These are phyloP conservation scores for Paraphaeosphaeria sporulosa DNA, from an alignment of 2,329 filamentous ascomycete genomes.

Conservation along the genomic window DNA sequence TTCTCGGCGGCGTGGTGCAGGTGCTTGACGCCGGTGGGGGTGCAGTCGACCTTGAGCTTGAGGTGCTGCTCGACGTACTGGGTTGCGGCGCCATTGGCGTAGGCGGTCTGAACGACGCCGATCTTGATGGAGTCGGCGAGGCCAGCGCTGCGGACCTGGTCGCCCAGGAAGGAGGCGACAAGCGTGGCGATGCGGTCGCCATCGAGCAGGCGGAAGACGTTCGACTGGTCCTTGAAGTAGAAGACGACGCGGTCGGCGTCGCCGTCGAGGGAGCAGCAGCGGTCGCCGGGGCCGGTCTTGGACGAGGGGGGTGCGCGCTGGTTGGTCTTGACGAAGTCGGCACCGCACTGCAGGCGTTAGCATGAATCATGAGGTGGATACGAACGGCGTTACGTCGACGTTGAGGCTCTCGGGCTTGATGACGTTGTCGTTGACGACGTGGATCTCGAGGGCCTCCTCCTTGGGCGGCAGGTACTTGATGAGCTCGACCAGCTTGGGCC, in stretches of 20 bases:
- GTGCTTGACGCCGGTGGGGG: slow-evolving; percentile 95
- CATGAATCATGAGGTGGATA: not conserved
- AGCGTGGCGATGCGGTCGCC: slow-evolving; percentile 97
- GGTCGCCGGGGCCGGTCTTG: slow-evolving; percentile 76
- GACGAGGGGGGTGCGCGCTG: slow-evolving; percentile 87
- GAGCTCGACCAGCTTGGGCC: slow-evolving; percentile 85
- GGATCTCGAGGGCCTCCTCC: slow-evolving; percentile 76
- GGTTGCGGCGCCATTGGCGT: slow-evolving; percentile 95
- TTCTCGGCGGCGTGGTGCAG: slow-evolving; percentile 95
- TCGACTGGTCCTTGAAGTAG: slow-evolving; percentile 86
- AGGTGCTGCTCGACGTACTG: slow-evolving; percentile 89
- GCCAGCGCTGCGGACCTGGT: slow-evolving; percentile 81
- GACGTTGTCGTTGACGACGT: slow-evolving; percentile 91
- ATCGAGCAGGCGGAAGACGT: slow-evolving; percentile 89
- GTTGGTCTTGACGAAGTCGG: slow-evolving; percentile 97
- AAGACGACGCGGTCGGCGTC: slow-evolving; percentile 96
- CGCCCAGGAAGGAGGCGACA: slow-evolving; percentile 90
- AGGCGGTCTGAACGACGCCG: slow-evolving; percentile 95
- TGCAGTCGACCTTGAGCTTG: slow-evolving; percentile 89
- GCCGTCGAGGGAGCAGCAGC: slow-evolving; percentile 91
- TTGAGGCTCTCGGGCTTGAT: slow-evolving; percentile 90
- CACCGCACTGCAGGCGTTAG: slow-evolving; percentile 72
- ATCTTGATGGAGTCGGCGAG: slow-evolving; percentile 84
- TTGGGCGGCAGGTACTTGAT: slow-evolving; percentile 80
- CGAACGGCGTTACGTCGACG: slow-evolving; percentile 70